Percentiles rank a stretch among this genome's conserved stretches.
Conservation (phyloP, 306 rosid genomes). For the Mimosa bimucronata region DNA sequence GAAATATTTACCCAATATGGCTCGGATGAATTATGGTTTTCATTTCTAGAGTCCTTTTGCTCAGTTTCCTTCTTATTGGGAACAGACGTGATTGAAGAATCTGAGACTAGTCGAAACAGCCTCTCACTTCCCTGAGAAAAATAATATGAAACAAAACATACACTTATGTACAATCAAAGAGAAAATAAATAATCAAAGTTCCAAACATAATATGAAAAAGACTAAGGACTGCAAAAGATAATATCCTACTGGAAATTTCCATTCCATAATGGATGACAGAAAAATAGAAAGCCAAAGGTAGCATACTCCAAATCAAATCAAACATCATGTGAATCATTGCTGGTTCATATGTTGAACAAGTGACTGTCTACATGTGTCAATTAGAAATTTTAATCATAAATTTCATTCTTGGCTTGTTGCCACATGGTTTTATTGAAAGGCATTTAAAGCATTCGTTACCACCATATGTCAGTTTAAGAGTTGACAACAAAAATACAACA, state of each 20-base stretch:
- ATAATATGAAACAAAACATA: constrained; percentile 24
- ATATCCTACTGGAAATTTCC: constrained; percentile 22
- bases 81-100: constrained; percentile 33
- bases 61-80: constrained; percentile 40
- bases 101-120: constrained; percentile 75
- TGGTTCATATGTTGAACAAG: background rate
- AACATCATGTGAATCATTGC: background rate
- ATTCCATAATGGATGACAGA: constrained; percentile 29
- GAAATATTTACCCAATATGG: constrained; percentile 59
- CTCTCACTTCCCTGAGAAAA: constrained; percentile 83
- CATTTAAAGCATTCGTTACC: background rate
- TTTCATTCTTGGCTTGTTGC: background rate
- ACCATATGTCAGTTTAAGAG: constrained; percentile 5
- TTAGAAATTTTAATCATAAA: constrained; percentile 1
- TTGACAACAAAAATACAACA: constrained; percentile 18
- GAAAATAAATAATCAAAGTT: constrained; percentile 28
- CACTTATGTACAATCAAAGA: constrained; percentile 28
- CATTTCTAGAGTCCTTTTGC: constrained; percentile 30
- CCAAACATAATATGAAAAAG: constrained; percentile 19
- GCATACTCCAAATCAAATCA: constrained; percentile 9
- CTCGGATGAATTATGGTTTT: constrained; percentile 30
- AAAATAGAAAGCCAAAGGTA: constrained; percentile 11
- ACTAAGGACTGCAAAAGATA: constrained; percentile 12
- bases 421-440: background rate
- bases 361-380: background rate